Evolutionary conservation across 2,329 filamentous ascomycete species (phyloP).

Genomic region (Apiospora malaysiana): DNA sequence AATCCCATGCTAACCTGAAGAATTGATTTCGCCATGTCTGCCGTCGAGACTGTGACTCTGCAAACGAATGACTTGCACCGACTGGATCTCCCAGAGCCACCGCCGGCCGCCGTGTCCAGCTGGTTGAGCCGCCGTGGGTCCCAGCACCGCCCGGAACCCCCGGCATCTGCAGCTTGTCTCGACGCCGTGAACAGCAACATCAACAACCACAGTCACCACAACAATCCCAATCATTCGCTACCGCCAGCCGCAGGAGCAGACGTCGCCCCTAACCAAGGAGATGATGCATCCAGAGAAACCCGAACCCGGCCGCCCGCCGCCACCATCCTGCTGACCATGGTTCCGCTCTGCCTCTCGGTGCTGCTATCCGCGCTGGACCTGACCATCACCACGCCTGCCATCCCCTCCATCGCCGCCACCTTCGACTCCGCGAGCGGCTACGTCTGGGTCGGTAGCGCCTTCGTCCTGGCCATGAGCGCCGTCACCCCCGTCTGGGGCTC

Average conservation of each 20-base stretch:
- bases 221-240: background rate
- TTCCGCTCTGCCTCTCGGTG: conserved; percentile 47
- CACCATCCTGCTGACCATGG: conserved; percentile 40
- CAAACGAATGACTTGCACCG: background rate
- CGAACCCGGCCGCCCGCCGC: background rate
- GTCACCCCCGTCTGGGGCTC: conserved; percentile 39
- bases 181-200: background rate
- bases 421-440: conserved; percentile 70
- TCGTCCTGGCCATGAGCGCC: conserved; percentile 40
- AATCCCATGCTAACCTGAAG: background rate
- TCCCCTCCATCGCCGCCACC: conserved; percentile 72
- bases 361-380: conserved; percentile 56
- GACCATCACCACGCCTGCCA: conserved; percentile 65
- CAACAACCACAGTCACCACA: background rate
- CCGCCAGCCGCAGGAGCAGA: background rate
- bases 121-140: background rate
- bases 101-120: background rate
- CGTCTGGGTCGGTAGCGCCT: conserved; percentile 48
- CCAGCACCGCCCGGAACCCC: background rate
- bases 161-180: background rate
- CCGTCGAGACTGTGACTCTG: conserved; percentile 5
- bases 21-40: background rate
- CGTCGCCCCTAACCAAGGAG: background rate
- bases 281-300: background rate
- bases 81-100: background rate